A percentile compares a stretch with the other conserved stretches of the same genome.
Conservation (phyloP, 2,329 filamentous ascomycete genomes). For the Emergomyces orientalis region DNA sequence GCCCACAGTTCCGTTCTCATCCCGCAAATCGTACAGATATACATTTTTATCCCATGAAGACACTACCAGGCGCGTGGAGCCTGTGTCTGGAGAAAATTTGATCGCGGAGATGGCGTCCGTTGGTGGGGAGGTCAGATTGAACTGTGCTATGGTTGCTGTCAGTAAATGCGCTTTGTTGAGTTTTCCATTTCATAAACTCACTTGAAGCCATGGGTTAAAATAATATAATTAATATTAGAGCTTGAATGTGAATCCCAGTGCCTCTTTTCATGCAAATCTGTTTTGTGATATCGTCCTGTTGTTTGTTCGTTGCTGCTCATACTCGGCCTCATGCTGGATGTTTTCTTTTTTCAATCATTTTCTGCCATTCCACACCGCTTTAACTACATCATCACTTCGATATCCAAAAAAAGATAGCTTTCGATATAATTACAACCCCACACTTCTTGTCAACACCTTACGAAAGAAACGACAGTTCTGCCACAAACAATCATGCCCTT, state of each 20-base stretch:
- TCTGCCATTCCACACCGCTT: not conserved
- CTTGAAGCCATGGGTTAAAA: not conserved
- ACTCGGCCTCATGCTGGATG: not conserved
- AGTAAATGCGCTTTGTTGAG: not conserved
- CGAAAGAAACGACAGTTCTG: not conserved
- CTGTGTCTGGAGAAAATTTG: constrained; percentile 69
- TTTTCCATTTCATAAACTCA: not conserved
- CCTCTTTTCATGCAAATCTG: not conserved
- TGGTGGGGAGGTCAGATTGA: constrained; percentile 72
- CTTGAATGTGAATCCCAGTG: not conserved
- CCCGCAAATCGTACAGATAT: constrained; percentile 72
- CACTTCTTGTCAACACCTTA: not conserved
- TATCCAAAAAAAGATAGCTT: not conserved
- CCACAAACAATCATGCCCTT: constrained; percentile 41
- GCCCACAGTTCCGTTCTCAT: constrained; percentile 45
- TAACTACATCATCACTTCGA: constrained; percentile 1
- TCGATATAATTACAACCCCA: not conserved
- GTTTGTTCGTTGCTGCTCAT: not conserved
- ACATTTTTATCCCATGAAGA: constrained; percentile 91
- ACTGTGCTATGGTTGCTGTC: constrained; percentile 48
- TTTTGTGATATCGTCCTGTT: not conserved
- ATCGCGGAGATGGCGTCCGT: constrained; percentile 79
- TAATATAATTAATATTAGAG: not conserved
- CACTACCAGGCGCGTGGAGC: constrained; percentile 70
- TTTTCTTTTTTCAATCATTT: not conserved